Base-by-base conservation (phyloP, 805 yeast genomes). In the Maudiozyma serrabonitensis region DNA sequence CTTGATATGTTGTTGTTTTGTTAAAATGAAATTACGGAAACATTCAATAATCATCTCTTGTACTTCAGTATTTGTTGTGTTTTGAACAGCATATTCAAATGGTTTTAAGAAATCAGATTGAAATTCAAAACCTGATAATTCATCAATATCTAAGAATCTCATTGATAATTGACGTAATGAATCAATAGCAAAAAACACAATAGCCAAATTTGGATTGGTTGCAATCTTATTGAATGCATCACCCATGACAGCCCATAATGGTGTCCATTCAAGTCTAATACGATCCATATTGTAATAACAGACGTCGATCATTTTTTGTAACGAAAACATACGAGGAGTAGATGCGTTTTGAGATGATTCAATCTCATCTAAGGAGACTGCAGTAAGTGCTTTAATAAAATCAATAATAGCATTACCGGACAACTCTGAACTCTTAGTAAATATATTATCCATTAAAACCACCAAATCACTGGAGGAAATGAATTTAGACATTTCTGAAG, bases 201-300 rank as follows among this genome's bases (percentile, higher is more conserved):
- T 84, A 1, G 81, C 80, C 31, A 75, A 70, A 60, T 90, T 91
- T 39, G 79, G 68, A 62, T 87, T 85, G 51, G 95, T 82, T 2
- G 95, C 95, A 54, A 89, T 90, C 45, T 74, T 78, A 55, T 87
- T 87, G 70, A 93, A 93, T 41, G 87, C 86, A 50, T 79, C 86
- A 15, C 95, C 96, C 86, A 93, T 86, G 9, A 87, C 84, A 15
- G 85, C 79, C 99, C 99, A 93, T 51, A 93, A 74, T 48, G 87
- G 91, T 6, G 95, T 80, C 97, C 99, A 93, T 68, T 95, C 96
- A 53, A 93, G 82, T 66, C 96, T 80, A 58, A 93, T 90, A 72
- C 99, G 85, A 46, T 81, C 81, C 97, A 93, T 93, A 65, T 95
- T 95, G 72, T 95, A 93, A 67, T 93, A 91, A 68, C 97, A 91